Percentiles rank a stretch among this genome's conserved stretches.
Evolutionary conservation across 768 basidiomycete genomes (phyloP).

Genomic region (Hemileccinum impolitum): DNA sequence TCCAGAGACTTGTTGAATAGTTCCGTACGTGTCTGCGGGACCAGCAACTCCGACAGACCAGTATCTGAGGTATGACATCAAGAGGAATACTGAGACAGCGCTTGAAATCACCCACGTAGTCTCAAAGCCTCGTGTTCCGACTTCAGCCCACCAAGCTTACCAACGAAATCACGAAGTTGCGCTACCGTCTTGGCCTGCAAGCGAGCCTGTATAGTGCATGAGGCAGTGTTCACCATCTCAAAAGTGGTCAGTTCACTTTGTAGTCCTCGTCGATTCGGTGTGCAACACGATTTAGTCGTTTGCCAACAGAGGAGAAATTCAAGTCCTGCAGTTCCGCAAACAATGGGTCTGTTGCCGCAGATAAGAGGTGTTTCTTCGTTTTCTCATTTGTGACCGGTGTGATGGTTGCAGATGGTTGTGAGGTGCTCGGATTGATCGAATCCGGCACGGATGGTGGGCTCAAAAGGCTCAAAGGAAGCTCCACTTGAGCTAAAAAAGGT

Average conservation of each 20-base stretch:
- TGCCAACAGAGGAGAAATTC: conserved; percentile 89
- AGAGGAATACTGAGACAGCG: conserved; percentile 1
- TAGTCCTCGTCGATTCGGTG: conserved; percentile 88
- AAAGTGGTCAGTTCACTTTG: conserved; percentile 49
- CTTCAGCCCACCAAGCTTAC: conserved; percentile 89
- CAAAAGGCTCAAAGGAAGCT: conserved; percentile 71
- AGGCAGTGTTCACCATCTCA: conserved; percentile 1
- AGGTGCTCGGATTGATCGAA: conserved; percentile 36
- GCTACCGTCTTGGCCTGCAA: conserved; percentile 87
- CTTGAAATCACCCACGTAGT: conserved; percentile 59
- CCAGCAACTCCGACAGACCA: conserved; percentile 86
- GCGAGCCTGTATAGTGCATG: conserved; percentile 50
- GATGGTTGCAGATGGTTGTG: conserved; percentile 42
- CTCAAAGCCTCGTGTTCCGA: conserved; percentile 86
- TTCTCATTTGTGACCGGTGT: conserved; percentile 66
- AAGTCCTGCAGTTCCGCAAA: conserved; percentile 82
- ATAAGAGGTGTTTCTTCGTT: conserved; percentile 86
- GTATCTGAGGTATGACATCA: conserved; percentile 59
- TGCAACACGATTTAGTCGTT: conserved; percentile 75
- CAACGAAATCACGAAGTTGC: conserved; percentile 92
- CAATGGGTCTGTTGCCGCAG: conserved; percentile 74
- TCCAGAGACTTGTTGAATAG: conserved; percentile 90
- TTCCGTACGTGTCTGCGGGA: conserved; percentile 80
- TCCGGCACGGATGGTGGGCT: conserved; percentile 50
- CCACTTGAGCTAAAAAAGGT: conserved; percentile 61